These are phyloP conservation scores for Agaricus blazei DNA, from an alignment of 768 basidiomycete genomes.

Conservation along the genomic window DNA sequence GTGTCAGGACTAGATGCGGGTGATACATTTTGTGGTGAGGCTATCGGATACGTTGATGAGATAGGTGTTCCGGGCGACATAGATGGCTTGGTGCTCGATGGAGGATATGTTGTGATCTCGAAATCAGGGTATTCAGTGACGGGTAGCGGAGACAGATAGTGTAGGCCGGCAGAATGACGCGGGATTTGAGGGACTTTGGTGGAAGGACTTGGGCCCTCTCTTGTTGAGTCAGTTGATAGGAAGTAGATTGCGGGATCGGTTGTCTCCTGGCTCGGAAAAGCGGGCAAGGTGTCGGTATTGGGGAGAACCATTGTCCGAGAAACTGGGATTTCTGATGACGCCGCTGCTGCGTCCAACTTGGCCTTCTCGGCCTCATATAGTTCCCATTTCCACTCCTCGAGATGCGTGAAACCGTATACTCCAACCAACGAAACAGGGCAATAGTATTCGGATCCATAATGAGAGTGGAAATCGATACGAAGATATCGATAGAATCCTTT, in stretches of 20 bases:
- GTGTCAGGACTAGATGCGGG: not conserved
- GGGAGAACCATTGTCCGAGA: not conserved
- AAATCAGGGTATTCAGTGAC: not conserved
- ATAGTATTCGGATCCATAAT: conserved; percentile 94
- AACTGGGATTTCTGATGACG: conserved; percentile 22
- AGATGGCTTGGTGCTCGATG: not conserved
- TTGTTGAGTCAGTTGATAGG: not conserved
- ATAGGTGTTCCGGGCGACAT: conserved; percentile 1
- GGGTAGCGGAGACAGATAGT: conserved; percentile 1
- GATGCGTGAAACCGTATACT: conserved; percentile 93
- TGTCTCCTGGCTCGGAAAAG: not conserved
- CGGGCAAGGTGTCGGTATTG: not conserved
- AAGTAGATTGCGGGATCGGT: not conserved
- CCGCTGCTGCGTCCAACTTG: conserved; percentile 33
- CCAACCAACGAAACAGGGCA: conserved; percentile 91
- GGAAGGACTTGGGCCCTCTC: not conserved
- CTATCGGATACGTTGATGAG: not conserved
- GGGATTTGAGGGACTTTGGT: not conserved
- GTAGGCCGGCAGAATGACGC: conserved; percentile 13
- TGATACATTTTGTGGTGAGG: conserved; percentile 1
- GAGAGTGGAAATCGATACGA: conserved; percentile 88
- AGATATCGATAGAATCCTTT: conserved; percentile 90
- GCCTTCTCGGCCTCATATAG: conserved; percentile 68
- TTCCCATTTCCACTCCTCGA: conserved; percentile 95
- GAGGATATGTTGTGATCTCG: not conserved